Evolutionary conservation across 345 rosid genomes (phyloP), one percentile per base, ranked within the genome.

Genomic region (Carallia pectinifolia): DNA sequence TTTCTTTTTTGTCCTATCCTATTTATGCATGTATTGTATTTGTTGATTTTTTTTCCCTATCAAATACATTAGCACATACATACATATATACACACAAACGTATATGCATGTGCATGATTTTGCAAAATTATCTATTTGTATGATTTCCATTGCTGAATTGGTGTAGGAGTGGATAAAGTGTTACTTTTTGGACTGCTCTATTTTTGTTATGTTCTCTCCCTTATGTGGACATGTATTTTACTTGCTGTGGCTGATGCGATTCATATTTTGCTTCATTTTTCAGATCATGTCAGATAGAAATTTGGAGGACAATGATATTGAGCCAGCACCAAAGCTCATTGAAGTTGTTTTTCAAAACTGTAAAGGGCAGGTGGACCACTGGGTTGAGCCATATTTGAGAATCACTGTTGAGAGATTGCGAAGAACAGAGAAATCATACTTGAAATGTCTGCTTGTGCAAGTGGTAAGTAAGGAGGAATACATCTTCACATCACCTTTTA

Each of bases 271-370:
- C 61, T 65, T 66, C 67, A 18, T 33, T 36, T n/a, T 69, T 62
- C 84, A 96, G 99, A 81, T 89, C 55, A 83, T 96, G 95, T 78
- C 88, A 6, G 97, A 96, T 76, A 77, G 75, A 80, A 92, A 86
- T 77, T 82, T 92, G 76, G 99, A 96, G 79, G 99, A 96, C 72
- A 78, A 79, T 75, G 98, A 92, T 72, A 85, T 92, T 76, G 96
- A 86, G 75, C 88, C 99, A 17, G 99, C 98, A 74, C 99, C 99
- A 74, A 96, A 96, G 84, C 95, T 96, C 69, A 89, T 96, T 76
- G 91, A 92, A 79, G 98, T 96, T 62, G 88, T 96, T 79, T 89
- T 96, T 73, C 99, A 96, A 85, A 92, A 96, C 76, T 90, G 98
- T 81, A 89, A 82, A 82, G 99, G 98, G 62, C 98, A 90, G 79